These are phyloP conservation scores for Penicillium verhagenii DNA, from an alignment of 495 filamentous ascomycete genomes.

Conservation along the genomic window DNA sequence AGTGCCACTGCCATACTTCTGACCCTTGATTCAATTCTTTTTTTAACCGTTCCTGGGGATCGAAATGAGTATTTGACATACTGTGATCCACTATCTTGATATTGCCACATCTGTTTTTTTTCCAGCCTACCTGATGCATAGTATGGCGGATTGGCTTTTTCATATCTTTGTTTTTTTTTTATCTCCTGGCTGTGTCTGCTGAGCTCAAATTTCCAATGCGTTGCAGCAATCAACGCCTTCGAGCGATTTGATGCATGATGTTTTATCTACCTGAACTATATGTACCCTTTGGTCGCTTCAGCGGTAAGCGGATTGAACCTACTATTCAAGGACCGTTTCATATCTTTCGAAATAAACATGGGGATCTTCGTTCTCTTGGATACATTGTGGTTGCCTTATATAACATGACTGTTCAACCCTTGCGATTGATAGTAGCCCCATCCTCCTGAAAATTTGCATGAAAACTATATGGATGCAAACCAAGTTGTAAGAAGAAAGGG, in stretches of 20 bases:
- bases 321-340: neutral
- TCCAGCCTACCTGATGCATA: conserved; percentile 24
- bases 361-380: neutral
- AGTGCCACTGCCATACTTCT: neutral
- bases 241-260: conserved; percentile 20
- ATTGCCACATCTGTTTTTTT: conserved; percentile 9
- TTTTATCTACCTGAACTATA: conserved; percentile 12
- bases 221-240: conserved; percentile 8
- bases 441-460: too few relatives aligned
- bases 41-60: neutral
- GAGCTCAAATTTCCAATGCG: conserved; percentile 6
- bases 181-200: conserved; percentile 7
- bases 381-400: too few relatives aligned
- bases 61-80: conserved; percentile 5
- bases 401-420: neutral
- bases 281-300: conserved; percentile 9
- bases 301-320: conserved; percentile 5
- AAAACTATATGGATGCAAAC: too few relatives aligned
- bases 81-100: conserved; percentile 4
- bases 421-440: neutral
- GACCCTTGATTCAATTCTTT: neutral
- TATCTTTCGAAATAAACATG: neutral
- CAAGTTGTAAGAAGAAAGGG: too few relatives aligned
- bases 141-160: conserved; percentile 19
- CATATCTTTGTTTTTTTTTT: conserved; percentile 7